Conservation (phyloP, 306 rosid genomes). For the Notholithocarpus densiflorus region DNA sequence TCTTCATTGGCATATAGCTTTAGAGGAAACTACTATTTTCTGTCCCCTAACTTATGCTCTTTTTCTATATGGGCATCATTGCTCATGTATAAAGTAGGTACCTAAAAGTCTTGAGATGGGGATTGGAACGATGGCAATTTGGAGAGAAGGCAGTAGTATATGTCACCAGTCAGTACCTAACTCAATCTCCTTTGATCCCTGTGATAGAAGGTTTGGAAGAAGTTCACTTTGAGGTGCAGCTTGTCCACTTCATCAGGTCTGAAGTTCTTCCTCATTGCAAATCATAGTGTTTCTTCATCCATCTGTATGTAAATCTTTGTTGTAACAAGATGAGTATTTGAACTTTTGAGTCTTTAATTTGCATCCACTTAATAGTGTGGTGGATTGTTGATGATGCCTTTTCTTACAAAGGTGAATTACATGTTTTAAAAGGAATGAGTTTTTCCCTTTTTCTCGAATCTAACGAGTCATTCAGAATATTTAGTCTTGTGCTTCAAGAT, state of each 20-base stretch:
- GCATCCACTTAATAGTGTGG: neutral
- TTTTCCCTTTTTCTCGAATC: neutral
- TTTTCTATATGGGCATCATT: constrained; percentile 7
- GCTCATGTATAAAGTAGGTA: constrained; percentile 47
- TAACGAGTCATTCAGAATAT: neutral
- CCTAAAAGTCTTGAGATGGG: constrained; percentile 99
- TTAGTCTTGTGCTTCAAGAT: neutral
- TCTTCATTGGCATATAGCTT: constrained; percentile 15
- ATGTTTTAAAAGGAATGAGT: neutral
- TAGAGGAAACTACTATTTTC: neutral
- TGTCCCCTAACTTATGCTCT: neutral
- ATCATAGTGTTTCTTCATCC: constrained; percentile 11
- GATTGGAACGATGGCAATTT: constrained; percentile 79
- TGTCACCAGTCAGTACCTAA: constrained; percentile 67
- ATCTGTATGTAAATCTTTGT: neutral
- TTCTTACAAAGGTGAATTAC: neutral
- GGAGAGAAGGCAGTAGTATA: constrained; percentile 85
- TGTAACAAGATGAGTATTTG: neutral
- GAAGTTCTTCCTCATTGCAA: constrained; percentile 29
- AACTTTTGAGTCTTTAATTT: constrained; percentile 2
- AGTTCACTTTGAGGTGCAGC: constrained; percentile 88
- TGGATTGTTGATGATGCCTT: neutral
- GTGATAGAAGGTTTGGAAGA: constrained; percentile 67
- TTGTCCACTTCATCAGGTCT: constrained; percentile 88
- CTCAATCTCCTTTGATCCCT: constrained; percentile 69